phyloP scores from a whole-genome alignment of 2,329 filamentous ascomycete genomes.

The Paraphaeosphaeria minitans region DNA sequence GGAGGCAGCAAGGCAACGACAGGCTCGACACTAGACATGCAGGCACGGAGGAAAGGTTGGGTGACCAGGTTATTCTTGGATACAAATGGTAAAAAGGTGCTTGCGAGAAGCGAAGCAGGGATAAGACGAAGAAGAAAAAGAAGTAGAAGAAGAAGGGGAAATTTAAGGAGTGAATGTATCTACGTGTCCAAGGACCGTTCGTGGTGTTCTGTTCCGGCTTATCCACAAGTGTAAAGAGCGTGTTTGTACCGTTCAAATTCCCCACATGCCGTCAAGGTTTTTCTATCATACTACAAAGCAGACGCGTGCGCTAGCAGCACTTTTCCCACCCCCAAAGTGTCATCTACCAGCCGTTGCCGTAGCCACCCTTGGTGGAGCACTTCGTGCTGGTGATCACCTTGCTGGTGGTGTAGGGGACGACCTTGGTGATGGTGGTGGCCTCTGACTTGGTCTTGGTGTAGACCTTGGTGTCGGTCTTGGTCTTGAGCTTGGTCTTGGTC shows the following conservation, averaged over 20 bases:
- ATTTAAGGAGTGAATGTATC: slow-evolving; percentile 2
- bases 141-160: background rate
- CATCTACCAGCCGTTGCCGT: background rate
- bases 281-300: background rate
- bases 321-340: background rate
- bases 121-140: background rate
- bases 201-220: background rate
- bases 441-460: slow-evolving; percentile 4
- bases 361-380: slow-evolving; percentile 11
- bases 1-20: no score
- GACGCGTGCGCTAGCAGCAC: background rate
- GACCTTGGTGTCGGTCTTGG: slow-evolving; percentile 6
- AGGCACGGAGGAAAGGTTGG: background rate
- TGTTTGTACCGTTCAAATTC: background rate
- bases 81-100: background rate
- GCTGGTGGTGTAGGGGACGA: slow-evolving; percentile 4
- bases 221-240: slow-evolving; percentile 2
- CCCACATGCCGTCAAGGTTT: background rate
- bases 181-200: slow-evolving; percentile 1
- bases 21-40: background rate
- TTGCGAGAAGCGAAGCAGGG: no score
- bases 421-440: slow-evolving; percentile 5
- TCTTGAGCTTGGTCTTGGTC: slow-evolving; percentile 23
- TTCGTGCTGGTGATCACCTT: slow-evolving; percentile 8
- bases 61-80: slow-evolving; percentile 1